These are phyloP conservation scores for Herpetomonas samuelpessoai DNA, from an alignment of 208 protist genomes.

Conservation along the genomic window DNA sequence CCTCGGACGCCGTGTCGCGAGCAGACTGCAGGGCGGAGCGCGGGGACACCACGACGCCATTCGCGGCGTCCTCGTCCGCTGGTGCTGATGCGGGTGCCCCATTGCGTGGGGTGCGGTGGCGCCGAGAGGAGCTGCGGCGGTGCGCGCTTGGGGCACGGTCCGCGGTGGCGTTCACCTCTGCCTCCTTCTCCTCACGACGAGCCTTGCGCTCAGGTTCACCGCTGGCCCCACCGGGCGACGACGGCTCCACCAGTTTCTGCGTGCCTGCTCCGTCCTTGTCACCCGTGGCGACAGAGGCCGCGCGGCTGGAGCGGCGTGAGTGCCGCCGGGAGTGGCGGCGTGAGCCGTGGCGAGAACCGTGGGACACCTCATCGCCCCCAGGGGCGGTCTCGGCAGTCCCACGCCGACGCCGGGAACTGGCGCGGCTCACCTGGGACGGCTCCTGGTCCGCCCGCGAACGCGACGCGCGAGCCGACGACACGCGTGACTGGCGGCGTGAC, in stretches of 20 bases:
- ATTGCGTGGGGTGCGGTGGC: slow-evolving; percentile 1
- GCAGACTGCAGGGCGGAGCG: background rate
- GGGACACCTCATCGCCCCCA: slow-evolving; percentile 1
- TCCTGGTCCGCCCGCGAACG: slow-evolving; percentile 15
- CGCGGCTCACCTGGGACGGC: background rate
- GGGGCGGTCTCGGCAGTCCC: background rate
- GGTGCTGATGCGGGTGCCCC: background rate
- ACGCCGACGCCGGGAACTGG: slow-evolving; percentile 7
- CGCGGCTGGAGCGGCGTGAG: background rate
- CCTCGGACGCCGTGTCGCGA: background rate
- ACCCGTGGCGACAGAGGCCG: too few species aligned
- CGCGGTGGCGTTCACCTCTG: too few species aligned
- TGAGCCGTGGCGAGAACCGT: background rate
- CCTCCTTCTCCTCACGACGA: too few species aligned
- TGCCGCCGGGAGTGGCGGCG: background rate
- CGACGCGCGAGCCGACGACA: slow-evolving; percentile 19
- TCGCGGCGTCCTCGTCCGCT: background rate
- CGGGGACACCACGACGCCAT: background rate
- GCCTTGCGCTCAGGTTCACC: too few species aligned
- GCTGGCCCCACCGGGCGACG: too few species aligned
- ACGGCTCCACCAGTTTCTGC: too few species aligned
- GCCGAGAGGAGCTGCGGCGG: background rate
- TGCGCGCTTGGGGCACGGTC: background rate
- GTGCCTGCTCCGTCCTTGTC: too few species aligned
- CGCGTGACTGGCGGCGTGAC: slow-evolving; percentile 66